These are phyloP conservation scores for Thielaviopsis punctulata DNA, from an alignment of 2,329 filamentous ascomycete genomes.

Conservation along the genomic window DNA sequence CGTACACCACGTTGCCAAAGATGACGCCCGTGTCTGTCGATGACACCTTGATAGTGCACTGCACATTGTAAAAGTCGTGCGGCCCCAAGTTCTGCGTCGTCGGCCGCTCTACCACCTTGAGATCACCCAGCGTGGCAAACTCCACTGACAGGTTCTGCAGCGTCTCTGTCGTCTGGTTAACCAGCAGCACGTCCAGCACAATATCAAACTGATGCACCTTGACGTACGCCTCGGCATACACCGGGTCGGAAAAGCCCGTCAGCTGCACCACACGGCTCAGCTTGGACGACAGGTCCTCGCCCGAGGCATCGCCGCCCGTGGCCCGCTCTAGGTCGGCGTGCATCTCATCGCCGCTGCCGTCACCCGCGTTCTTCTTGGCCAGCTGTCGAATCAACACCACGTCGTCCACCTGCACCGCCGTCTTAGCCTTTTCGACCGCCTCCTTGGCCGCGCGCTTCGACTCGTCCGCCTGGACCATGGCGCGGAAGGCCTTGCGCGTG, in stretches of 20 bases:
- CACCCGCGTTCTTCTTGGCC: conserved; percentile 71
- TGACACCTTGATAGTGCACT: conserved; percentile 96
- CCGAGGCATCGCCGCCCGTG: conserved; percentile 68
- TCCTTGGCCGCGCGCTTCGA: conserved; percentile 95
- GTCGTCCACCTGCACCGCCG: conserved; percentile 87
- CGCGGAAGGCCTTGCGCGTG: conserved; percentile 85
- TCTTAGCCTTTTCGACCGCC: conserved; percentile 81
- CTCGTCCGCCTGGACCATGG: conserved; percentile 94
- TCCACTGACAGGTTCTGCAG: conserved; percentile 94
- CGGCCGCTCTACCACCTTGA: conserved; percentile 93
- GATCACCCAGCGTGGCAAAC: conserved; percentile 92
- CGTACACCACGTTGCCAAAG: conserved; percentile 96
- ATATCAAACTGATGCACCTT: conserved; percentile 99
- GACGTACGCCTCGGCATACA: conserved; percentile 98
- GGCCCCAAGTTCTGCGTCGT: conserved; percentile 90
- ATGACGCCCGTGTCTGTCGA: conserved; percentile 97
- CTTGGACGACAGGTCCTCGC: conserved; percentile 83
- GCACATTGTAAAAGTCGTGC: conserved; percentile 95
- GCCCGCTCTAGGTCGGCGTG: conserved; percentile 85
- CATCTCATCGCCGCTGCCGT: conserved; percentile 70
- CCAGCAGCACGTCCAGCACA: conserved; percentile 83
- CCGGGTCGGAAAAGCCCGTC: conserved; percentile 93
- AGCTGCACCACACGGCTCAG: conserved; percentile 91
- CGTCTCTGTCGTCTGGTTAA: conserved; percentile 94
- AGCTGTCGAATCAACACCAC: conserved; percentile 85